Base-by-base conservation (phyloP, 2,329 filamentous ascomycete genomes). In the Penicillium sp. region DNA sequence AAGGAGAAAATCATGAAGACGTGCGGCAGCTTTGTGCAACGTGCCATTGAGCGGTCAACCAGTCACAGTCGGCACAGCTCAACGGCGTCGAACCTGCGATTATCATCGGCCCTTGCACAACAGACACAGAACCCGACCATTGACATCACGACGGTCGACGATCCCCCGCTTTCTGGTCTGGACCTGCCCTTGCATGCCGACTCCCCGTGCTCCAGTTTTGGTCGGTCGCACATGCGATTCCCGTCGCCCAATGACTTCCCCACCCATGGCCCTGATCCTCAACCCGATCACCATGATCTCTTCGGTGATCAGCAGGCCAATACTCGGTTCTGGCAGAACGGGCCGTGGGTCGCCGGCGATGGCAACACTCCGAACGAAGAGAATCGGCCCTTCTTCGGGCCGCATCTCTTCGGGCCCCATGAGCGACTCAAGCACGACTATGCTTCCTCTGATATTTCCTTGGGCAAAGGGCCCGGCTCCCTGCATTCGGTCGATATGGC, bases 401-500 rank as follows among this genome's bases (percentile, higher is more conserved):
- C 77, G 14, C 75, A 77, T 38, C 52, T 54, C 31, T 63, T 63
- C 62, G 76, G 76, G 10, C 76, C 76, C 17, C 76, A 78, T 56
- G 73, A 77, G 58, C 76, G 76, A 53, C 69, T 78, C 25, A 76
- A 78, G 64, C 73, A 78, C 59, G 76, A 78, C 63, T 79, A 78
- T 67, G 76, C 75, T 34, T 77, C 76, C 11, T 78, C 77, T 22
- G 76, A 79, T 57, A 76, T 79, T 52, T 78, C 77, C 31, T 61
- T 78, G 17, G 76, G 76, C 35, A 74, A 75, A 45, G 76, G 76
- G 0, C 77, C 77, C 4, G 76, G 76, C 5, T 79, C 77, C 6
- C 65, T 79, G 54, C 76, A 79, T 62, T 78, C 76, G 11, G 76
- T 79, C 61, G 77, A 79, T 55, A 79, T 79, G 76, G 76, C 76